Evolutionary conservation across 441 rosid species (phyloP).

Genomic region (Croton laevigatus): DNA sequence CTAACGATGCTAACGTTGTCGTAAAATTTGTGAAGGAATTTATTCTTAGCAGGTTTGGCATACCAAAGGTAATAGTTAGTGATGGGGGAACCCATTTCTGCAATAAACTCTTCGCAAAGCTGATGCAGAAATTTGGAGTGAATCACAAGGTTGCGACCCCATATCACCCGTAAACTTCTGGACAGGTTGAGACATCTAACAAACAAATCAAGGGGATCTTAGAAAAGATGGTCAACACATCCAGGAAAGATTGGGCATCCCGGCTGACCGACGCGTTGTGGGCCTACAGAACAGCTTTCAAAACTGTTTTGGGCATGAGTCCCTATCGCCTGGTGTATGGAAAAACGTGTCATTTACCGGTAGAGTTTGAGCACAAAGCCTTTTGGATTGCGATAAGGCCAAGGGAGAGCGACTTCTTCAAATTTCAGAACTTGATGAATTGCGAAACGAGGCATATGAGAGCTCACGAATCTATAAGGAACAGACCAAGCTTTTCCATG

Average conservation of each 20-base stretch:
- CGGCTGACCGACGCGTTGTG: background rate
- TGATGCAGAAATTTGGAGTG: no score
- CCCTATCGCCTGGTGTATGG: background rate
- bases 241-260: background rate
- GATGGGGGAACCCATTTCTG: background rate
- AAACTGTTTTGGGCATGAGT: background rate
- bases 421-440: no score
- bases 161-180: background rate
- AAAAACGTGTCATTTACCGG: background rate
- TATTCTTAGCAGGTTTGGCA: background rate
- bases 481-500: no score
- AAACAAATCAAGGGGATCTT: no score
- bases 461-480: no score
- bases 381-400: no score
- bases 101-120: no score
- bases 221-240: no score
- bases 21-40: background rate
- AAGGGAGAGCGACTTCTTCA: no score
- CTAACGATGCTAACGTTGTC: background rate
- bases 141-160: background rate
- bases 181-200: background rate
- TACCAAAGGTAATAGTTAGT: background rate
- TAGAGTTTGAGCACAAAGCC: background rate
- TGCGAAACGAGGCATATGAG: no score
- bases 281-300: background rate